Evolutionary conservation across 805 yeast genomes (phyloP), one percentile per base, ranked within the genome.

Genomic region (Candida stauntonica): DNA sequence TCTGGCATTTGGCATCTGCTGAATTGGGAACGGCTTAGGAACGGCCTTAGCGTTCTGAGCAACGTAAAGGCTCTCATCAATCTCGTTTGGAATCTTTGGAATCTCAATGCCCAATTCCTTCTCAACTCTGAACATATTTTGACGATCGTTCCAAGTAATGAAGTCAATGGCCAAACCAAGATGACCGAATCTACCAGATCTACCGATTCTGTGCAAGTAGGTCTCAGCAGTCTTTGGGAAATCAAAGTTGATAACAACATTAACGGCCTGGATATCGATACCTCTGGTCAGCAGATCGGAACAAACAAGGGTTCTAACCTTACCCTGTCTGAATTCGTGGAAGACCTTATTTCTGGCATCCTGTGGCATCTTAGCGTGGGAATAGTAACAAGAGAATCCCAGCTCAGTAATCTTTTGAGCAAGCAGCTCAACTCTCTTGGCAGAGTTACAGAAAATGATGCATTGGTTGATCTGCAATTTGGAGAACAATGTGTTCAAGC

Each of bases 191-290:
- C 99, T 86, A 52, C 99, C 98, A 7, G 97, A 88, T 72, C 99
- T 87, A 74, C 98, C 98, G 54, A 91, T 93, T 75, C 98, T 85
- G 69, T 93, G 99, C 54, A 93, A 75, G 62, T 93, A 93, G 29
- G 98, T 93, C 64, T 93, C 99, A 7, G 98, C 97, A 38, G 83
- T 87, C 64, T 91, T 91, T 45, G 99, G 99, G 82, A 93, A 93
- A 64, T 93, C 99, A 62, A 93, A 93, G 68, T 93, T 93, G 56
- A 93, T 86, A 35, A 93, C 99, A 33, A 93, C 98, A 60, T 93
- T 93, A 48, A 93, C 99, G 6, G 98, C 98, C 66, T 93, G 98
- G 55, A 93, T 91, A 73, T 93, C 99, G 56, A 93, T 93, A 76
- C 99, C 98, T 73, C 98, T 85, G 21, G 98, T 91, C 48, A 93